Conservation (phyloP, 768 basidiomycete genomes). For the Mycena polygramma region DNA sequence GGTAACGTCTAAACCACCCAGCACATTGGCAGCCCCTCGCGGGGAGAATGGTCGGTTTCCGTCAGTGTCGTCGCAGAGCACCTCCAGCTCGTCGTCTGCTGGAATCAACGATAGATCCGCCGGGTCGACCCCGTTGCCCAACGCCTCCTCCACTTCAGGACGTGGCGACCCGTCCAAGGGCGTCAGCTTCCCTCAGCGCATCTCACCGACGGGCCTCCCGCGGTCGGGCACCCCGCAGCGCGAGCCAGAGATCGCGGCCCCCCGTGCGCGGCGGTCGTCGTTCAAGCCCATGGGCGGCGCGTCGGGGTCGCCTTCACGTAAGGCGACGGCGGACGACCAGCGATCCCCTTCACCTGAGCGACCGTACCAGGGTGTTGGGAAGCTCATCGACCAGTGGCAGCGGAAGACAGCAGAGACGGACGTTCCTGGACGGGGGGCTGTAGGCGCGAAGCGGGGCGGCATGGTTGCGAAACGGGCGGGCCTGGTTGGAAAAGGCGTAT, state of each 20-base stretch:
- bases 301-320: constrained; percentile 33
- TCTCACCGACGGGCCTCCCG: constrained; percentile 33
- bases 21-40: constrained; percentile 28
- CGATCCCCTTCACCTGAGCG: constrained; percentile 79
- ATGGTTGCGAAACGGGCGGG: constrained; percentile 37
- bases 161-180: constrained; percentile 26
- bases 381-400: constrained; percentile 91
- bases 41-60: constrained; percentile 35
- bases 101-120: constrained; percentile 19
- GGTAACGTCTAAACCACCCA: constrained; percentile 37
- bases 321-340: constrained; percentile 37
- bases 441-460: constrained; percentile 27
- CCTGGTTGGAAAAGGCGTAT: constrained; percentile 35
- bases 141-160: background rate
- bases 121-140: constrained; percentile 17
- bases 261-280: constrained; percentile 46
- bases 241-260: constrained; percentile 39
- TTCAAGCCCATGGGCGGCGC: constrained; percentile 42
- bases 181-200: constrained; percentile 19
- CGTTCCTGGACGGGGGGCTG: constrained; percentile 8
- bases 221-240: constrained; percentile 24
- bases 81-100: constrained; percentile 26
- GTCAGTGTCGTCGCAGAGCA: constrained; percentile 27
- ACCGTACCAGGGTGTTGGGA: constrained; percentile 87
- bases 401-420: constrained; percentile 78